Evolutionary conservation across 2,329 filamentous ascomycete species (phyloP), one percentile per base, ranked within the genome.

Genomic region (Grosmannia penicillata): DNA sequence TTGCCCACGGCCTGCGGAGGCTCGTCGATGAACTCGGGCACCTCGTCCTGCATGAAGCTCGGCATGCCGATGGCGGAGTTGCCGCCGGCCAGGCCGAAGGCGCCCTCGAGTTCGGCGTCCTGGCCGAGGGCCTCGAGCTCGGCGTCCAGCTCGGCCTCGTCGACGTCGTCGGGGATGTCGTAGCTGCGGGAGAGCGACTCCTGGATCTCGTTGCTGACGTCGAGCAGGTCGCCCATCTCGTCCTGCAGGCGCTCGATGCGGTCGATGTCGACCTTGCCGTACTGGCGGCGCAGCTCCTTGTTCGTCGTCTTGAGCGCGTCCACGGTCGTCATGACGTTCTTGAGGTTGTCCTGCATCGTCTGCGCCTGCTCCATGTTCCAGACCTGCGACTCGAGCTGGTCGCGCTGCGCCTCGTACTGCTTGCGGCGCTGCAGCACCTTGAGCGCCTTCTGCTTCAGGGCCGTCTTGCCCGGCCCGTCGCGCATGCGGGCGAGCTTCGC

Each of bases 311-410:
- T 93, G 75, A 98, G 89, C 10, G 89, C 87, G 57, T 96, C 89
- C 32, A 96, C 87, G 22, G 91, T 95, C 15, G 86, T 93, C 87
- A 95, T 95, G 46, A 91, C 89, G 59, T 96, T 96, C 59, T 93
- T 91, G 38, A 98, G 72, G 55, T 96, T 96, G 62, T 96, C 89
- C 64, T 93, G 86, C 89, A 96, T 95, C 72, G 87, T 93, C 56
- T 82, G 82, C 4, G 89, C 87, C 62, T 95, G 87, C 63, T 96
- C 87, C 87, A 98, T 95, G 63, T 96, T 96, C 87, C 87, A 96
- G 18, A 84, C 84, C 62, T 98, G 91, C 47, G 80, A 73, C 61
- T 93, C 82, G 38, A 96, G 76, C 62, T 96, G 87, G 53, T 95
- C 86, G 47, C 89, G 84, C 61, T 95, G 86, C 4, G 75, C 70